A percentile compares a stretch with the other conserved stretches of the same genome.
These are phyloP conservation scores for Lachnellula willkommii DNA, from an alignment of 2,329 filamentous ascomycete species.

Conservation along the genomic window DNA sequence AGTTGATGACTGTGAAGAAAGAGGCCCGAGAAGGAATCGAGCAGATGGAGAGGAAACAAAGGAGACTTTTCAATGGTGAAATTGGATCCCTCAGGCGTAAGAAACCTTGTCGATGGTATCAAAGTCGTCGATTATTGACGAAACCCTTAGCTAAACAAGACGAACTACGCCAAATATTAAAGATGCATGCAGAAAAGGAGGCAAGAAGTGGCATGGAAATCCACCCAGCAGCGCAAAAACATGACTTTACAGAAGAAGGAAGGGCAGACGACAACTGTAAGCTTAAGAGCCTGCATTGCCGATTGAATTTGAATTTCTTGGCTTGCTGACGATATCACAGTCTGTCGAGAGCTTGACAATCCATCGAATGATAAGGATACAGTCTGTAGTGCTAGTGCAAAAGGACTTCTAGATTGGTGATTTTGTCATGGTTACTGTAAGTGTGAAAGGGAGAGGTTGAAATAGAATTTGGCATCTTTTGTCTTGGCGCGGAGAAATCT, in stretches of 20 bases:
- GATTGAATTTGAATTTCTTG: constrained; percentile 3
- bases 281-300: constrained; percentile 4
- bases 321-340: constrained; percentile 2
- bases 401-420: constrained; percentile 22
- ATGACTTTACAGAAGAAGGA: constrained; percentile 18
- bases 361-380: neutral
- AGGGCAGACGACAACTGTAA: constrained; percentile 28
- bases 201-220: constrained; percentile 14
- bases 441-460: neutral
- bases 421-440: neutral
- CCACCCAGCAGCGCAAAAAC: constrained; percentile 20
- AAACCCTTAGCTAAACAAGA: constrained; percentile 5
- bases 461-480: neutral
- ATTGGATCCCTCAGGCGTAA: neutral
- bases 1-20: neutral
- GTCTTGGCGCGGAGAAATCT: neutral
- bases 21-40: neutral
- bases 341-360: constrained; percentile 15
- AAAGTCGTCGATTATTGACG: neutral
- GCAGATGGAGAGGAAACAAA: neutral
- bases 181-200: constrained; percentile 18
- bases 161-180: constrained; percentile 12
- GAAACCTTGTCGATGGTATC: neutral
- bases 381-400: constrained; percentile 14
- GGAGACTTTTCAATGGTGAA: neutral